Evolutionary conservation across 139 green algal genomes (phyloP).

Genomic region (Deuterostichococcus epilithicus): DNA sequence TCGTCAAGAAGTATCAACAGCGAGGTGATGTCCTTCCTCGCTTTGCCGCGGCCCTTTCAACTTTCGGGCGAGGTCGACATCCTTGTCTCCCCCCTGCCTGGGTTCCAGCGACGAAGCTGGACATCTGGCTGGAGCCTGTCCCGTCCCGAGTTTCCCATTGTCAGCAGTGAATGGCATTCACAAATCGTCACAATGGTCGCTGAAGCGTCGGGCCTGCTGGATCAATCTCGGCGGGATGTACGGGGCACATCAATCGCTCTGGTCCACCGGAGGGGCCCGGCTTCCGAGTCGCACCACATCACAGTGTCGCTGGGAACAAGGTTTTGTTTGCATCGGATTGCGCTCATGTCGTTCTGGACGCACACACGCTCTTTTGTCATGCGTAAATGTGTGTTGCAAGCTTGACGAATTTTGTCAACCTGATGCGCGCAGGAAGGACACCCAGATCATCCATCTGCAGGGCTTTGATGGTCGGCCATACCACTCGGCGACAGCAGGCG

Average conservation of each 20-base stretch:
- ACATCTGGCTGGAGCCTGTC: too few species aligned
- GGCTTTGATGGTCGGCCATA: conserved; percentile 24
- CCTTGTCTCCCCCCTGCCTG: too few species aligned
- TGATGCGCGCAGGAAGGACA: conserved; percentile 19
- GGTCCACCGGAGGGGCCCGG: not conserved
- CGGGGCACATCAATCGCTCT: not conserved
- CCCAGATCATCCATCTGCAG: conserved; percentile 38
- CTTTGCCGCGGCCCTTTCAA: too few species aligned
- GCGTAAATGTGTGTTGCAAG: too few species aligned
- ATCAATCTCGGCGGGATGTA: not conserved
- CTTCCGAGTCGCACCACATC: conserved; percentile 21
- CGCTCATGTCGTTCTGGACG: not conserved
- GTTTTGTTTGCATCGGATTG: conserved; percentile 5
- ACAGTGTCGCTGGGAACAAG: conserved; percentile 14
- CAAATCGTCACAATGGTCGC: not conserved
- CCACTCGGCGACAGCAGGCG: conserved; percentile 24
- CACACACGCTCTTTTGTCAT: not conserved
- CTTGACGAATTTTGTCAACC: not conserved
- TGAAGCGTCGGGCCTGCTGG: not conserved
- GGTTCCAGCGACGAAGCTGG: too few species aligned
- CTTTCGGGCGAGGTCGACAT: too few species aligned
- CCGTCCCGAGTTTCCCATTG: too few species aligned
- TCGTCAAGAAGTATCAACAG: too few species aligned
- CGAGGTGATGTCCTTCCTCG: too few species aligned
- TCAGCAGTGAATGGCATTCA: too few species aligned